Percentiles rank a stretch among this genome's conserved stretches.
phyloP scores from a whole-genome alignment of 2,329 filamentous ascomycete species.

The Colletotrichum liriopes region DNA sequence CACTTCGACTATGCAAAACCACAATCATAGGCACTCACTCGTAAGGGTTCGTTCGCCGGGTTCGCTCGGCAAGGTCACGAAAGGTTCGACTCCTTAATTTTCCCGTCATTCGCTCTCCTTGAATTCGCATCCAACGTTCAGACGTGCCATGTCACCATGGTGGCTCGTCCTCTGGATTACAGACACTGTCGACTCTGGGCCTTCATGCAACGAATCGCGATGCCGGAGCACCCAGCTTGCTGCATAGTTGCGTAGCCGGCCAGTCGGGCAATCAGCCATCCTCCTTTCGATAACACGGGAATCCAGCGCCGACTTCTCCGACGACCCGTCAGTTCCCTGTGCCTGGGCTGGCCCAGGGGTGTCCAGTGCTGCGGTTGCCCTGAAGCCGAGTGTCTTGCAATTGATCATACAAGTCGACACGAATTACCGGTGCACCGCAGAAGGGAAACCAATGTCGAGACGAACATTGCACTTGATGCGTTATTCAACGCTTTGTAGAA shows the following conservation, averaged over 20 bases:
- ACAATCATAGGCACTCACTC: background rate
- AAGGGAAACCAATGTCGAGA: background rate
- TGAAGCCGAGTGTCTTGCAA: constrained; percentile 18
- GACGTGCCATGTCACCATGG: constrained; percentile 33
- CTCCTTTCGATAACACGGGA: constrained; percentile 17
- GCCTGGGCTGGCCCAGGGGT: constrained; percentile 17
- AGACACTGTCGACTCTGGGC: constrained; percentile 16
- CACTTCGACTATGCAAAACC: constrained; percentile 30
- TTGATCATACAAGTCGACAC: constrained; percentile 17
- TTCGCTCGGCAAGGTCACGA: constrained; percentile 17
- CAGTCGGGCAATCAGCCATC: constrained; percentile 31
- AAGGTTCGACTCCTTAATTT: constrained; percentile 1
- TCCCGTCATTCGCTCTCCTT: constrained; percentile 10
- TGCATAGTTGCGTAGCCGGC: constrained; percentile 36
- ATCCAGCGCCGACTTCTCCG: constrained; percentile 32
- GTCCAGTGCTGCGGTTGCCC: constrained; percentile 21
- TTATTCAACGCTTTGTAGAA: constrained; percentile 25
- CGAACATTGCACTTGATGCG: constrained; percentile 24
- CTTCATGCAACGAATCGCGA: constrained; percentile 34
- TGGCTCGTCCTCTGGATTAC: constrained; percentile 28
- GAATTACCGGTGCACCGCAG: constrained; percentile 18
- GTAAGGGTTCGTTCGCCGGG: constrained; percentile 28
- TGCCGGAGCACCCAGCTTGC: constrained; percentile 18
- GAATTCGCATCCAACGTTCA: constrained; percentile 24
- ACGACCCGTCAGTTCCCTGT: constrained; percentile 17